Percentiles rank a stretch among this genome's conserved stretches.
Evolutionary conservation across 129 eudicot species (phyloP).

Genomic region (Saussurea involucrata): DNA sequence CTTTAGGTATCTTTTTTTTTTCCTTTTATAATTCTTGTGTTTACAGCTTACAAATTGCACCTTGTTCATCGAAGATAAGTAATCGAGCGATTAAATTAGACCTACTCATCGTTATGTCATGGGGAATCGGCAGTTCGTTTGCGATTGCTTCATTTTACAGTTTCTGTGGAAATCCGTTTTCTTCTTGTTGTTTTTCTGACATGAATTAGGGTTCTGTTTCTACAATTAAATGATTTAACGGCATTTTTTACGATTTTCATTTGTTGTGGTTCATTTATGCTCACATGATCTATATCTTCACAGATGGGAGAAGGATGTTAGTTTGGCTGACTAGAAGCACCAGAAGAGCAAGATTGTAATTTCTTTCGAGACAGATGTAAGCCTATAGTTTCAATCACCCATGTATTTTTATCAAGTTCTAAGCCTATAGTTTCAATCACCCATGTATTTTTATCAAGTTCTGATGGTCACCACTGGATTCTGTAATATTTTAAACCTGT

Average conservation of each 20-base stretch:
- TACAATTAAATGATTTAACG: neutral
- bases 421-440: no score
- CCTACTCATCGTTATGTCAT: constrained; percentile 1
- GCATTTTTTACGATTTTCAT: neutral
- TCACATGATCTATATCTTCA: no score
- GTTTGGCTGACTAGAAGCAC: no score
- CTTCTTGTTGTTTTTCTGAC: neutral
- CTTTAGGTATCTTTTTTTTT: constrained; percentile 44
- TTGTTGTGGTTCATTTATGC: no score
- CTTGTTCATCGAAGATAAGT: neutral
- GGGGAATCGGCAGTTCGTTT: neutral
- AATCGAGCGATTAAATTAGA: neutral
- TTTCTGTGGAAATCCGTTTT: neutral
- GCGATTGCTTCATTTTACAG: neutral
- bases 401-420: no score
- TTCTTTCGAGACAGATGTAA: no score
- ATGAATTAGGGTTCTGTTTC: neutral
- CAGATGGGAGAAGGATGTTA: no score
- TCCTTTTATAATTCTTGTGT: neutral
- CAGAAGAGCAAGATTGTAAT: no score
- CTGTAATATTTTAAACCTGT: no score
- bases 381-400: no score
- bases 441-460: no score
- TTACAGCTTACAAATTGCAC: neutral
- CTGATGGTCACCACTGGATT: no score